Evolutionary conservation across 805 yeast species (phyloP), one percentile per base, ranked within the genome.

Genomic region (Suhomyces canberraensis): DNA sequence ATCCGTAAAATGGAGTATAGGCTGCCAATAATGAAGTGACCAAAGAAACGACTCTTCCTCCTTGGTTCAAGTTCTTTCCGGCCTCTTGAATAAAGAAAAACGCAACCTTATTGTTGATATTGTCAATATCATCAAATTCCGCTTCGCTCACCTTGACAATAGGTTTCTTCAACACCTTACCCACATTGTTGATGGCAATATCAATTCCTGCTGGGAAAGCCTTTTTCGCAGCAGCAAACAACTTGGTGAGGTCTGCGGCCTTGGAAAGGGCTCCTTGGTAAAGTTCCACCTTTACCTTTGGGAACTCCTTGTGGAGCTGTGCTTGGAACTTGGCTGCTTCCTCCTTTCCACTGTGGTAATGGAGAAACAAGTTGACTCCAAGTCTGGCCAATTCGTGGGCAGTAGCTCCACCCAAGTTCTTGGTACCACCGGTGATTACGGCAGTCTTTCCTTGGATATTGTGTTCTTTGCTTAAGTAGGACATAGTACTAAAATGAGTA

Each of bases 21-120:
- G 84, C 88, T 31, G 82, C 86, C 41, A 81, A 64, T 35, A 81
- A 63, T 0, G 86, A 79, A 2, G 86, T 79, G 26, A 80, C 81
- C 29, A 80, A 44, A 45, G 75, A 64, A 36, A 79, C 69, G 40
- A 81, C 75, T 26, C 68, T 65, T 31, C 86, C 86, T 31, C 62
- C 61, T 22, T 78, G 65, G 28, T 70, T 64, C 28, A 81, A 60
- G 40, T 65, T 55, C 45, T 68, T 67, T 16, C 74, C 75, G 13
- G 84, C 81, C 45, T 70, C 75, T 54, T 77, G 66, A 43, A 80
- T 55, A 56, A 81, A 79, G 52, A 78, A 72, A 52, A 78, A 81
- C 1, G 86, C 82, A 24, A 75, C 64, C 50, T 73, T 79, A 48
- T 79, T 65, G 66, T 81, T 81, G 54, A 71, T 56, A 24, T 56